Evolutionary conservation across 2,329 filamentous ascomycete genomes (phyloP).

Genomic region (Penicillium expansum): DNA sequence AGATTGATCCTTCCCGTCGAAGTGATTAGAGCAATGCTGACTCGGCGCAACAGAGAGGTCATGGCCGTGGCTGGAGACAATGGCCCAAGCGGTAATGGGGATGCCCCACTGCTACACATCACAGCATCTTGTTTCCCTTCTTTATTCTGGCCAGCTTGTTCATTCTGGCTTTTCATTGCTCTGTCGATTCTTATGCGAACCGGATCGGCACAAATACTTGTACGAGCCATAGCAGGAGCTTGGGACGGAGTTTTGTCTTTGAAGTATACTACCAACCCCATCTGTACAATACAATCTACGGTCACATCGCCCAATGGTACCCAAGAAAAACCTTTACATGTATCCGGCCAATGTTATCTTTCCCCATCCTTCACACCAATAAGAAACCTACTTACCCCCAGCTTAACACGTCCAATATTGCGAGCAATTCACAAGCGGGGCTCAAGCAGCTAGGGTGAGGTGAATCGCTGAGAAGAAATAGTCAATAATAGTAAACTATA

Average conservation of each 20-base stretch:
- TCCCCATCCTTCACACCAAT: background rate
- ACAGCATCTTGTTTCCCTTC: constrained; percentile 14
- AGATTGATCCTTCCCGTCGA: background rate
- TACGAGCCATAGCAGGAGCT: constrained; percentile 25
- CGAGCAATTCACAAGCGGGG: background rate
- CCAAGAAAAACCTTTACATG: background rate
- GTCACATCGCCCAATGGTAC: constrained; percentile 8
- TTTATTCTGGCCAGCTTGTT: constrained; percentile 13
- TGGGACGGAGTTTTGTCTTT: constrained; percentile 24
- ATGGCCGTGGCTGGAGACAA: constrained; percentile 72
- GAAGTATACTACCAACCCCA: constrained; percentile 16
- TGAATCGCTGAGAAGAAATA: background rate
- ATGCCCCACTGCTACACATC: background rate
- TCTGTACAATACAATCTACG: constrained; percentile 22
- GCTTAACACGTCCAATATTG: background rate
- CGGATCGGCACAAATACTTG: constrained; percentile 14
- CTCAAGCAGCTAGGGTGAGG: background rate
- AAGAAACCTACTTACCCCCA: background rate
- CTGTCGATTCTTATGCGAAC: constrained; percentile 2
- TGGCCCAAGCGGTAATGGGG: constrained; percentile 57
- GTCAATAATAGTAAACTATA: background rate
- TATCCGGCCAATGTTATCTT: background rate
- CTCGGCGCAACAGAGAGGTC: constrained; percentile 55
- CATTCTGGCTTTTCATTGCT: constrained; percentile 8
- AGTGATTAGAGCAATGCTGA: constrained; percentile 33